phyloP scores from a whole-genome alignment of 1,139 yeast genomes.

The Candida sp. region DNA sequence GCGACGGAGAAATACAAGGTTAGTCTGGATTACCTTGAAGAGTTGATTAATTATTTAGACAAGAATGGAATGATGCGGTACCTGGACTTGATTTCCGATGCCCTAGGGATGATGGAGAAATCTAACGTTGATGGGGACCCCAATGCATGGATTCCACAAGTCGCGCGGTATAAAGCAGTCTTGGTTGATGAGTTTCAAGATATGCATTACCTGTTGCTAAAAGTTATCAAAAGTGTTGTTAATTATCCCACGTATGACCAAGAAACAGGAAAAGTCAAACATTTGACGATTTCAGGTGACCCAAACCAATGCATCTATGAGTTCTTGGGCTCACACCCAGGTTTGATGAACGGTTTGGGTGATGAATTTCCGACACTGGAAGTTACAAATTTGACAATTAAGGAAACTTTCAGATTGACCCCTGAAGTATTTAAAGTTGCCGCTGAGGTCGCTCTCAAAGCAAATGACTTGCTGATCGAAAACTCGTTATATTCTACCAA shows the following conservation, averaged over 20 bases:
- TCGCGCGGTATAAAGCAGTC: conserved; percentile 31
- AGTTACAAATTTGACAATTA: conserved; percentile 27
- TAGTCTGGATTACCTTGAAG: conserved; percentile 17
- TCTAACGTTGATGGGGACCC: conserved; percentile 9
- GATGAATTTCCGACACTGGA: conserved; percentile 21
- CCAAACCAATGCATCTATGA: conserved; percentile 69
- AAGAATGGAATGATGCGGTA: conserved; percentile 34
- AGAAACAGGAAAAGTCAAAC: conserved; percentile 26
- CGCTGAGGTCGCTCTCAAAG: conserved; percentile 19
- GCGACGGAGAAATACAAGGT: conserved; percentile 23
- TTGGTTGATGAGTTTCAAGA: conserved; percentile 80
- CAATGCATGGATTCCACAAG: conserved; percentile 15
- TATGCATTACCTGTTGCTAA: conserved; percentile 50
- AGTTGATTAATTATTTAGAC: conserved; percentile 18
- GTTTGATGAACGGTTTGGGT: conserved; percentile 20
- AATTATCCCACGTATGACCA: conserved; percentile 21
- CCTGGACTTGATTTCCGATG: conserved; percentile 32
- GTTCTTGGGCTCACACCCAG: conserved; percentile 54
- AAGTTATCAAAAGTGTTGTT: conserved; percentile 38
- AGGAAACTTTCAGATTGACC: conserved; percentile 56
- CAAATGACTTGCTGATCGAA: conserved; percentile 7
- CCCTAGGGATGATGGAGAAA: conserved; percentile 19
- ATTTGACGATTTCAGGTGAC: conserved; percentile 71
- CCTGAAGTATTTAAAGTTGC: conserved; percentile 52
- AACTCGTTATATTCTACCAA: conserved; percentile 14